Percentiles rank a stretch among this genome's conserved stretches.
Conservation (phyloP, 345 rosid genomes). For the Lepidium sativum region DNA sequence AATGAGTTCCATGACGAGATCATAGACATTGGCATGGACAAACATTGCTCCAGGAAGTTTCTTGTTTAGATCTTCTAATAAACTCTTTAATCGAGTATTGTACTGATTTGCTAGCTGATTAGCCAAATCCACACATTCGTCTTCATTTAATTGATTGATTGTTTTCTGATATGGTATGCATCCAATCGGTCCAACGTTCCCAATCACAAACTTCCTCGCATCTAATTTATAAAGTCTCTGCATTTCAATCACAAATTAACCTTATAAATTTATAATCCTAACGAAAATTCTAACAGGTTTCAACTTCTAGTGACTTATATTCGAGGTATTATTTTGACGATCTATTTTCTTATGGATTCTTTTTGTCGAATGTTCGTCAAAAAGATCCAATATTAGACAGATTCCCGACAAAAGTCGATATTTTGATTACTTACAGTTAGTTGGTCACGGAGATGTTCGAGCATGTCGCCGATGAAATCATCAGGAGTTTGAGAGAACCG, state of each 20-base stretch:
- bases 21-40: constrained; percentile 48
- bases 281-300: no score
- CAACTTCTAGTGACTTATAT: no score
- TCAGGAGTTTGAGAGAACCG: constrained; percentile 42
- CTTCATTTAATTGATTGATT: constrained; percentile 33
- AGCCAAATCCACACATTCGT: constrained; percentile 36
- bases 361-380: no score
- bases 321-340: no score
- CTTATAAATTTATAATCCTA: not conserved
- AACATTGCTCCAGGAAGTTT: constrained; percentile 39
- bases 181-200: constrained; percentile 73
- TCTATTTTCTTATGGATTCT: no score
- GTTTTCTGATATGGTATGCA: constrained; percentile 75
- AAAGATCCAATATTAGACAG: no score
- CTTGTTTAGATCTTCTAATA: constrained; percentile 33
- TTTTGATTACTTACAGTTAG: constrained; percentile 34
- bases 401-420: not conserved
- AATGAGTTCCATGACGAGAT: constrained; percentile 46
- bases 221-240: constrained; percentile 61
- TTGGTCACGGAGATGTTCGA: constrained; percentile 47
- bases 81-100: constrained; percentile 36
- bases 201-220: constrained; percentile 56
- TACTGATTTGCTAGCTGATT: constrained; percentile 61
- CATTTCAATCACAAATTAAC: not conserved
- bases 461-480: constrained; percentile 42